Evolutionary conservation across 371 early-diverging fungal species (phyloP), one percentile per base, ranked within the genome.

Genomic region (Zychaea mexicana): DNA sequence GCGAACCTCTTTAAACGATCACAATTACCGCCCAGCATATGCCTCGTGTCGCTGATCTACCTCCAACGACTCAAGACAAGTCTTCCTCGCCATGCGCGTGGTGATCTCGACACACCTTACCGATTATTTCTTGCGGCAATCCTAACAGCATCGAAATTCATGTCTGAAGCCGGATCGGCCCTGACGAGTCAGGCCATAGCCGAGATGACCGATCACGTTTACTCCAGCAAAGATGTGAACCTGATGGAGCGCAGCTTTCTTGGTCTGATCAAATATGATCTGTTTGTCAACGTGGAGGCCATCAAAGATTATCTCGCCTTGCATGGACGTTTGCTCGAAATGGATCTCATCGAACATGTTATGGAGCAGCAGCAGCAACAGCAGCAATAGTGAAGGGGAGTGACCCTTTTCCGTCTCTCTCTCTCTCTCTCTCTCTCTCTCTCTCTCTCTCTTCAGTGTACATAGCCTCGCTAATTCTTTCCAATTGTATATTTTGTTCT

Each of bases 61-160:
- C 83, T 92, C n/a, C 84, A 90, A 57, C 79, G 91, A 55, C 79
- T 91, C n/a, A 86, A 90, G 67, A 74, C 70, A n/a, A 72, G 78
- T 28, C 64, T 92, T 61, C 86, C 89, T 1, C 75, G 70, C 27
- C 79, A 82, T 64, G 91, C 92, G 42, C 84, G 86, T 39, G 91
- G 90, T 17, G 85, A 88, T 57, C 74, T 83, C 15, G 92, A 90
- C 63, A 90, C 92, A 19, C 90, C 91, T n/a, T 89, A 90, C 68
- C 82, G 88, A 47, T 82, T 92, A 33, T 90, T 92, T 61, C 62
- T 92, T 36, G 90, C 90, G 0, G 87, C 92, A 6, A 74, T 90
- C 49, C 69, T 92, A 33, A 83, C 87, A 2, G 90, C 90, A 3
- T 86, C 86, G 47, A 92, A 86, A 73, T 88, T 84, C 63, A 61